phyloP scores from a whole-genome alignment of 1,284 basidiomycete species.

The Ustilago curta region DNA sequence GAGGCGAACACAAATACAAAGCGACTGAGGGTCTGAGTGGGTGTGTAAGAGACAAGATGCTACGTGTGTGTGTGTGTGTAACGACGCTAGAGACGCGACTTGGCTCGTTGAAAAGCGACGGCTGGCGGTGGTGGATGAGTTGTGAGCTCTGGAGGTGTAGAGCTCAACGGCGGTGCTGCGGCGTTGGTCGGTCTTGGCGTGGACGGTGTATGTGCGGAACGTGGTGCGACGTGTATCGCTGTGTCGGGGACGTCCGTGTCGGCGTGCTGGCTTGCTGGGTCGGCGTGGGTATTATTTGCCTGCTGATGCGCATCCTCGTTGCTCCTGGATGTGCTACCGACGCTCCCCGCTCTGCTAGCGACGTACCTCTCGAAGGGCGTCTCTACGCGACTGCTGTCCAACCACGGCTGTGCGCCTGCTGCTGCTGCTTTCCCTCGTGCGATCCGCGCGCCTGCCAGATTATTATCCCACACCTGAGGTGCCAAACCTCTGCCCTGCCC shows the following conservation, averaged over 20 bases:
- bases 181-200: not conserved
- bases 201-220: not conserved
- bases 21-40: too few relatives aligned
- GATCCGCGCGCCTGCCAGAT: slow-evolving; percentile 5
- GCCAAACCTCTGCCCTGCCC: slow-evolving; percentile 12
- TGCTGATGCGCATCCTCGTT: not conserved
- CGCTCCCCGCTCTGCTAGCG: not conserved
- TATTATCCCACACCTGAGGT: slow-evolving; percentile 25
- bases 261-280: not conserved
- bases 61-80: too few relatives aligned
- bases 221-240: not conserved
- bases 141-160: not conserved
- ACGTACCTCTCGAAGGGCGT: slow-evolving; percentile 6
- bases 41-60: not conserved
- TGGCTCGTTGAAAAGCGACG: slow-evolving; percentile 12
- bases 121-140: not conserved
- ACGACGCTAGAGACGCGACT: slow-evolving; percentile 12
- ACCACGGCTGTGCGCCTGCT: slow-evolving; percentile 5
- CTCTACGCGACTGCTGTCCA: slow-evolving; percentile 5
- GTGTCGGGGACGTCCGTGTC: slow-evolving; percentile 7
- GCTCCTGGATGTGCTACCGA: not conserved
- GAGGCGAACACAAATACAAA: not conserved
- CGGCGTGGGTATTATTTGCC: not conserved
- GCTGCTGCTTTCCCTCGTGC: not conserved
- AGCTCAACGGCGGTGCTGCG: not conserved